phyloP scores from a whole-genome alignment of 2,329 filamentous ascomycete species.

The Sclerotinia subarctica region DNA sequence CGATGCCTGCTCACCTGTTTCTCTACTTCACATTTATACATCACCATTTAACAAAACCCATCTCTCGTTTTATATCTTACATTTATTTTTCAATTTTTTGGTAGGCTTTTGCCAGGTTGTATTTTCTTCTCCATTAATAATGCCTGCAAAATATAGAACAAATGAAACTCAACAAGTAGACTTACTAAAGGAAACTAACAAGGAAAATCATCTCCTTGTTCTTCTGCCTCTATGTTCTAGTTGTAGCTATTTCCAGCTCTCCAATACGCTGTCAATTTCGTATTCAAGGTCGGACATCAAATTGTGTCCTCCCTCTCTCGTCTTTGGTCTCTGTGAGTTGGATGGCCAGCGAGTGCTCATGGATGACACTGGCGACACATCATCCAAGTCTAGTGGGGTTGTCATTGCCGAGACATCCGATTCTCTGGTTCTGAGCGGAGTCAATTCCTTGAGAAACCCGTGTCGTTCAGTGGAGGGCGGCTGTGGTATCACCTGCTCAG shows the following conservation, averaged over 20 bases:
- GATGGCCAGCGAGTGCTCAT: slow-evolving; percentile 6
- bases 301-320: background rate
- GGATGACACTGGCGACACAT: background rate
- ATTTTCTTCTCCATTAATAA: background rate
- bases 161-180: background rate
- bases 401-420: background rate
- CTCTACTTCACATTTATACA: background rate
- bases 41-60: background rate
- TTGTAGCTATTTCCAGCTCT: background rate
- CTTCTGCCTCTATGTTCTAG: background rate
- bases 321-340: background rate
- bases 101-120: background rate
- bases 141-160: background rate
- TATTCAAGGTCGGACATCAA: background rate
- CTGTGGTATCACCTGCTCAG: too few species aligned
- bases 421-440: background rate
- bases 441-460: background rate
- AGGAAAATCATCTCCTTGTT: background rate
- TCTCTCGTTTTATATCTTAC: background rate
- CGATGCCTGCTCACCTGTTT: background rate
- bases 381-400: background rate
- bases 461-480: background rate
- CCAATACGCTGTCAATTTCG: slow-evolving; percentile 10
- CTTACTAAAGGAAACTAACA: background rate
- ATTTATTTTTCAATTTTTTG: background rate